Conservation (phyloP, 495 filamentous ascomycete species). For the Geopyxis carbonaria region DNA sequence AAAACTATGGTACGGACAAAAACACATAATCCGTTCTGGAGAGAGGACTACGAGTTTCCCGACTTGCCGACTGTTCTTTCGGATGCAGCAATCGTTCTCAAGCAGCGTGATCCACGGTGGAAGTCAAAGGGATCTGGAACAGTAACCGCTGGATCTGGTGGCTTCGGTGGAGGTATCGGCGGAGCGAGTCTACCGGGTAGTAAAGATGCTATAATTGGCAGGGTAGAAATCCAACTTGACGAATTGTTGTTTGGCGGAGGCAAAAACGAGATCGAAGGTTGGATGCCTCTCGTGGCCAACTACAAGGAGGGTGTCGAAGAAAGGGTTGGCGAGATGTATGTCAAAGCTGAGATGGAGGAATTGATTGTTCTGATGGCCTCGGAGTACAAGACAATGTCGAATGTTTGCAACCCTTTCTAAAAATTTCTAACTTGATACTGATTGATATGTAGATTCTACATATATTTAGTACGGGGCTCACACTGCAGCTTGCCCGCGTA, state of each 20-base stretch:
- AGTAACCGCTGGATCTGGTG: slow-evolving; percentile 19
- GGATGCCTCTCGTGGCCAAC: slow-evolving; percentile 69
- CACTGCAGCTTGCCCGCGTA: slow-evolving; percentile 63
- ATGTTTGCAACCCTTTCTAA: slow-evolving; percentile 27
- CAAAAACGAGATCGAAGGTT: slow-evolving; percentile 64
- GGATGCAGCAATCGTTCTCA: slow-evolving; percentile 65
- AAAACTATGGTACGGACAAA: slow-evolving; percentile 69
- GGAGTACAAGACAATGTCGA: slow-evolving; percentile 70
- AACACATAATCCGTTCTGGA: slow-evolving; percentile 79
- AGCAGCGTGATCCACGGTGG: slow-evolving; percentile 39
- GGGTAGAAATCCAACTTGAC: slow-evolving; percentile 70
- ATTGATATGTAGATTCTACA: slow-evolving; percentile 42
- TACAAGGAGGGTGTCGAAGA: slow-evolving; percentile 37
- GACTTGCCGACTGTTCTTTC: slow-evolving; percentile 71
- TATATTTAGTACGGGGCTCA: slow-evolving; percentile 64
- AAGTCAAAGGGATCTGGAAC: slow-evolving; percentile 19
- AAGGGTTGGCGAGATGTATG: slow-evolving; percentile 66
- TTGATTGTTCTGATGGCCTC: slow-evolving; percentile 69
- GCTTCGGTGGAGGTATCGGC: slow-evolving; percentile 23
- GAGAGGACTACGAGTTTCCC: slow-evolving; percentile 73
- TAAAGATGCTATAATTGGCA: slow-evolving; percentile 46
- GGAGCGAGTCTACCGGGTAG: slow-evolving; percentile 22
- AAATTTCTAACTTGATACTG: slow-evolving; percentile 1
- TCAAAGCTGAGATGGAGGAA: slow-evolving; percentile 72
- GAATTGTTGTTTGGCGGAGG: slow-evolving; percentile 52